phyloP scores from a whole-genome alignment of 2,329 filamentous ascomycete genomes.

The Aspergillus fumigatiaffinis region DNA sequence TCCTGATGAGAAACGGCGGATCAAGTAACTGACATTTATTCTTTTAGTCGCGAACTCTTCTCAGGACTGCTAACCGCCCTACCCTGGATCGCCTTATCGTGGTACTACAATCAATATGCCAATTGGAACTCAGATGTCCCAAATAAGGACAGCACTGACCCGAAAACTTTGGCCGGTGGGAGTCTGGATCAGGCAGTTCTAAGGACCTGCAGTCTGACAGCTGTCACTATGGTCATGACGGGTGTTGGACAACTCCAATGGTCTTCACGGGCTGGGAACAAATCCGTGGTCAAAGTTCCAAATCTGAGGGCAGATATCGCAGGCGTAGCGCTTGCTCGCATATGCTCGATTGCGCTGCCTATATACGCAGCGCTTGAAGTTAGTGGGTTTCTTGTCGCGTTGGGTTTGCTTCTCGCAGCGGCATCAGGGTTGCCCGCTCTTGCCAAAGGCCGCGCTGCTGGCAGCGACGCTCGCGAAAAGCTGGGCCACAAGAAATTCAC shows the following conservation, averaged over 20 bases:
- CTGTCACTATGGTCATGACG: conserved; percentile 29
- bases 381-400: conserved; percentile 51
- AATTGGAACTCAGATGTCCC: conserved; percentile 10
- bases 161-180: conserved; percentile 4
- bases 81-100: conserved; percentile 36
- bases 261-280: conserved; percentile 5
- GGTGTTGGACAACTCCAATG: conserved; percentile 23
- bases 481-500: conserved; percentile 27
- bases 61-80: conserved; percentile 44
- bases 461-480: conserved; percentile 12
- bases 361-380: conserved; percentile 55
- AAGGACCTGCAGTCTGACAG: conserved; percentile 26
- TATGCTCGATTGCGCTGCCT: conserved; percentile 47
- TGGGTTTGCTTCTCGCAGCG: conserved; percentile 47
- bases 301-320: conserved; percentile 12
- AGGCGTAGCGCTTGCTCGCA: conserved; percentile 27
- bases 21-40: not conserved
- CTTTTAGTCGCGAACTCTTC: conserved; percentile 43
- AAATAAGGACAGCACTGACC: conserved; percentile 6
- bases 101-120: conserved; percentile 29
- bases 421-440: conserved; percentile 42
- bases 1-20: not conserved
- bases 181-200: conserved; percentile 17
- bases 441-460: conserved; percentile 9
- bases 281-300: conserved; percentile 13